Base-by-base conservation (phyloP, 345 rosid genomes). In the Arabis alpina region DNA sequence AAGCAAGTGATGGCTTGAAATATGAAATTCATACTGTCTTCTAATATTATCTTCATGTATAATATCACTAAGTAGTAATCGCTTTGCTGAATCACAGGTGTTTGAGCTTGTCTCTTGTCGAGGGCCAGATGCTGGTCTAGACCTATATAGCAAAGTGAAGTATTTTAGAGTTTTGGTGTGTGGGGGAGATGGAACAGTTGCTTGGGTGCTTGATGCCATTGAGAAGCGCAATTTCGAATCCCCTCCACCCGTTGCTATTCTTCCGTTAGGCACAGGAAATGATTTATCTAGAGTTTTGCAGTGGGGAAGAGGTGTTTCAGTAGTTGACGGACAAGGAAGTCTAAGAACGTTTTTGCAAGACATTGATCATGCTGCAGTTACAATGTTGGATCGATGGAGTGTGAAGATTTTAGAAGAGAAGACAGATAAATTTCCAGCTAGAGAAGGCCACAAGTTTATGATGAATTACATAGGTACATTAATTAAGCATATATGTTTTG, bases 181-280 rank as follows among this genome's bases (percentile, higher is more conserved):
- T 65, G 96, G 96, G 44, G 96, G 96, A 58, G 96, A 90, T 80
- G 96, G 96, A 39, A 87, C 96, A 27, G 93, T 87, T 82, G 86
- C 86, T 47, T 90, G 96, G 96, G 89, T 90, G 66, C 85, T 90
- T 53, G 87, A 84, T 70, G 86, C 84, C 15, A 86, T 90, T 67
- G 96, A 90, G 79, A 86, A 69, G 72, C 88, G 75, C 47, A 86
- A 86, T 77, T 86, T 86, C 1, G 88, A 83, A 52, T 86, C 89
- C 43, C 96, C 96, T 66, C 93, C 96, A 76, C 93, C 96, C 10
- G 85, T 90, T 16, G 89, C 96, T 50, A 81, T 90, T 62, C 93
- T 90, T 61, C 96, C 96, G 4, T 84, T 88, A 61, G 96, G 93
- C 77, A 90, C 96, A 6, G 96, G 96, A 77, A 90, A 90, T 75